Base-by-base conservation (phyloP, 805 yeast genomes). In the Ogataea parapolymorpha region DNA sequence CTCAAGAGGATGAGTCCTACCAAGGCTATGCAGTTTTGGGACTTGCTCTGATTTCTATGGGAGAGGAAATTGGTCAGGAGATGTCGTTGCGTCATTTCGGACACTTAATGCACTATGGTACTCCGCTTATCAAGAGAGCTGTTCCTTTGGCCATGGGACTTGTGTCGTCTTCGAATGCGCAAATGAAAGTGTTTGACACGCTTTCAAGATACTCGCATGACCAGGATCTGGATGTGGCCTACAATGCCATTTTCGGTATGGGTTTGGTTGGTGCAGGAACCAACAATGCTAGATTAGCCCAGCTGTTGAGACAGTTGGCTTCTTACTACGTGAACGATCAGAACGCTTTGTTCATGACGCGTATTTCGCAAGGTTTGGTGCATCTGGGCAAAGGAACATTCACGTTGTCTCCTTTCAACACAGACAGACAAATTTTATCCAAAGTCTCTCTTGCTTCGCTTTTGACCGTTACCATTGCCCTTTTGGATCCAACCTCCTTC, bases 181-280 rank as follows among this genome's bases (percentile, higher is more conserved):
- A 90, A 66, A 90, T 93, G 85, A 90, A 89, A 66, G 96, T 91
- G 12, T 93, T 88, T 60, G 99, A 93, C 63, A 90, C 98, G 0
- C 73, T 93, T 50, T 90, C 98, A 4, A 79, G 99, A 62, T 89
- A 87, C 67, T 88, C 98, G 7, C 99, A 93, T 66, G 99, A 93
- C 59, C 82, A 87, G 42, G 97, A 93, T 63, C 68, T 86, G 53
- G 95, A 87, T 58, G 96, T 93, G 41, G 96, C 98, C 6, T 82
- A 83, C 62, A 93, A 90, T 61, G 89, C 99, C 15, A 89, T 93
- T 49, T 91, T 87, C 57, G 82, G 96, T 32, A 90, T 93, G 98
- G 99, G 99, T 41, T 69, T 93, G 48, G 95, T 91, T 54, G 99
- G 99, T 61, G 93, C 98, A 15, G 99, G 99, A 67, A 93, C 99